phyloP scores from a whole-genome alignment of 2,329 filamentous ascomycete species.

The Venturia pyrina region DNA sequence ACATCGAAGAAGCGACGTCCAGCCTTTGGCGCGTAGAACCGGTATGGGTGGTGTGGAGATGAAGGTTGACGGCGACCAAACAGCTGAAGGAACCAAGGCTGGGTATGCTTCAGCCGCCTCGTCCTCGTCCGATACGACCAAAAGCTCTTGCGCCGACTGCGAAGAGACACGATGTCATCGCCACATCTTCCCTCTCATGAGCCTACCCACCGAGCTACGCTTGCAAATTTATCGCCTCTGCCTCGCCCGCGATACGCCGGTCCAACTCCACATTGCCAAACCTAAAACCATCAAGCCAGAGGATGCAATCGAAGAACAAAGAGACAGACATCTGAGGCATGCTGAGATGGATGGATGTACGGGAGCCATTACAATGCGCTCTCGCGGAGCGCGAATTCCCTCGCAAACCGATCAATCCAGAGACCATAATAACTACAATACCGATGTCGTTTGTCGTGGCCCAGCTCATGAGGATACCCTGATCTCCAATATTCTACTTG shows the following conservation, averaged over 20 bases:
- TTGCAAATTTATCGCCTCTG: constrained; percentile 34
- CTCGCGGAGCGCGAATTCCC: not conserved
- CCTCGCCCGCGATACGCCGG: constrained; percentile 21
- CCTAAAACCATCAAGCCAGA: constrained; percentile 13
- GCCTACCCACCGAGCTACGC: constrained; percentile 36
- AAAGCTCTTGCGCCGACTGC: not conserved
- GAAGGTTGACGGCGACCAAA: not conserved
- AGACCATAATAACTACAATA: not conserved
- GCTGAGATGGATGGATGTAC: not conserved
- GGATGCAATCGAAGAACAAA: constrained; percentile 12
- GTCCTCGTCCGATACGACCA: not conserved
- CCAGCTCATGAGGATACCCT: not conserved
- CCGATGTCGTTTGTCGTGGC: not conserved
- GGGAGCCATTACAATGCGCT: not conserved
- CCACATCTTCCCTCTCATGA: constrained; percentile 28
- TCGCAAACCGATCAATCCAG: not conserved
- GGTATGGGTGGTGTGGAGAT: not conserved
- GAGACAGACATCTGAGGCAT: not conserved
- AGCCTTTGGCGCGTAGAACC: not conserved
- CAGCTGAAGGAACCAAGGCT: not conserved
- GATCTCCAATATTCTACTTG: constrained; percentile 27
- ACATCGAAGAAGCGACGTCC: not conserved
- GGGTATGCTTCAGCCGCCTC: not conserved
- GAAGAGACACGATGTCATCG: not conserved
- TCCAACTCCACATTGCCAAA: constrained; percentile 20